These are phyloP conservation scores for Puccinia coronata DNA, from an alignment of 1,284 basidiomycete genomes.

Conservation along the genomic window DNA sequence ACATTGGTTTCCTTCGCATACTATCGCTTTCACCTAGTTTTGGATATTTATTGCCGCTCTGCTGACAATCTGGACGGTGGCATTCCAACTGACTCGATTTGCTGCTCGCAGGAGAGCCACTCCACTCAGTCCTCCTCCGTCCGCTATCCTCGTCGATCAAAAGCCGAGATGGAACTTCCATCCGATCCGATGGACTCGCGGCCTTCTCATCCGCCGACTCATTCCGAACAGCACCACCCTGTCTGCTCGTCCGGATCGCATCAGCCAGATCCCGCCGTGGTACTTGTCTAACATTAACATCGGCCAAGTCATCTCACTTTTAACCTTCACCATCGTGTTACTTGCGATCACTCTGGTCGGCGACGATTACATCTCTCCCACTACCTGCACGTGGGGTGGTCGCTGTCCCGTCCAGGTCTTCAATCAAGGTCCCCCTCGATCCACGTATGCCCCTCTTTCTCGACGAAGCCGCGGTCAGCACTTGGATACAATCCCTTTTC, in stretches of 20 bases:
- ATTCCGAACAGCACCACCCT: neutral
- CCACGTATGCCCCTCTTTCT: slow-evolving; percentile 28
- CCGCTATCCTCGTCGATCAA: neutral
- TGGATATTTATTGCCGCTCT: slow-evolving; percentile 34
- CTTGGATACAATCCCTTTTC: neutral
- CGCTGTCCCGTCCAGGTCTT: slow-evolving; percentile 46
- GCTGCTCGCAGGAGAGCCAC: neutral
- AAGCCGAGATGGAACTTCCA: neutral
- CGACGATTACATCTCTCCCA: slow-evolving; percentile 72
- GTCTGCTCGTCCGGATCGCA: neutral
- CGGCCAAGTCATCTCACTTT: slow-evolving; percentile 55
- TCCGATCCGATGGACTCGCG: slow-evolving; percentile 20
- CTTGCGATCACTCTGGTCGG: slow-evolving; percentile 63
- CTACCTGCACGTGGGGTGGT: slow-evolving; percentile 57
- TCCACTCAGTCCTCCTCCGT: neutral
- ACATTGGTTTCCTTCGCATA: neutral
- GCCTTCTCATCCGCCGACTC: slow-evolving; percentile 24
- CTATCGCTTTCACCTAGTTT: slow-evolving; percentile 7
- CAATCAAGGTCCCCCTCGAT: slow-evolving; percentile 41
- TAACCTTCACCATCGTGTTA: slow-evolving; percentile 61
- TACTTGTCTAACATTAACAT: slow-evolving; percentile 40
- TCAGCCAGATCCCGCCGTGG: slow-evolving; percentile 1
- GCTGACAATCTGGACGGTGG: slow-evolving; percentile 18
- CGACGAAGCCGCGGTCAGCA: neutral
- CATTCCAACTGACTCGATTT: slow-evolving; percentile 26